Evolutionary conservation across 371 early-diverging fungal species (phyloP).

Genomic region (Mucor irregularis): DNA sequence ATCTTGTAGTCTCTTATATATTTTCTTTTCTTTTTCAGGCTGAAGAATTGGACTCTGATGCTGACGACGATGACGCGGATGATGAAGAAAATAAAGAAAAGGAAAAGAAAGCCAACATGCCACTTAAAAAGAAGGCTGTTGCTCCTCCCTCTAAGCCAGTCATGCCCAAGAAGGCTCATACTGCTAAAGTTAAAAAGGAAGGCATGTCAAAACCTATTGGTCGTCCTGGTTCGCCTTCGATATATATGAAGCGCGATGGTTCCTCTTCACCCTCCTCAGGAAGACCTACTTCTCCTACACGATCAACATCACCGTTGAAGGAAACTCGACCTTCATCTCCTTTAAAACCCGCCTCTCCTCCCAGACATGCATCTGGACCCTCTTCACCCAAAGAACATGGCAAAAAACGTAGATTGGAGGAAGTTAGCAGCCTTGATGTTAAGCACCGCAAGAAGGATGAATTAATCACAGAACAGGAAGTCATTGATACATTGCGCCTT

Average conservation of each 20-base stretch:
- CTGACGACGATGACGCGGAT: conserved; percentile 51
- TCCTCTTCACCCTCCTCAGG: conserved; percentile 6
- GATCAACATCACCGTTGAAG: conserved; percentile 5
- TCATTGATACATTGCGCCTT: conserved; percentile 58
- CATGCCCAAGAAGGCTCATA: conserved; percentile 36
- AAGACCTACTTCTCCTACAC: background rate
- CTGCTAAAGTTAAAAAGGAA: conserved; percentile 55
- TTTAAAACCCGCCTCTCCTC: conserved; percentile 1
- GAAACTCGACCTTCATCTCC: conserved; percentile 2
- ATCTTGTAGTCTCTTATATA: conserved; percentile 3
- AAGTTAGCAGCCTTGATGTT: background rate
- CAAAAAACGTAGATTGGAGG: conserved; percentile 41
- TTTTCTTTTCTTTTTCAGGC: conserved; percentile 28
- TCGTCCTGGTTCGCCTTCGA: conserved; percentile 48
- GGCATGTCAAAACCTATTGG: conserved; percentile 45
- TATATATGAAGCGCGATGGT: conserved; percentile 22
- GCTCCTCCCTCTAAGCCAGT: conserved; percentile 29
- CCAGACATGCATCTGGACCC: conserved; percentile 6
- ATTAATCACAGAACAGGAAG: conserved; percentile 71
- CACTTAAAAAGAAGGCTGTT: conserved; percentile 33
- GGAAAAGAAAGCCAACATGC: conserved; percentile 34
- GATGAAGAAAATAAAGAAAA: conserved; percentile 25
- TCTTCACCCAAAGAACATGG: conserved; percentile 1
- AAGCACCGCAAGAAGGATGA: conserved; percentile 24
- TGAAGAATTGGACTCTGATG: conserved; percentile 52